Evolutionary conservation across 2,329 filamentous ascomycete genomes (phyloP).

Genomic region (Calonectria hongkongensis): DNA sequence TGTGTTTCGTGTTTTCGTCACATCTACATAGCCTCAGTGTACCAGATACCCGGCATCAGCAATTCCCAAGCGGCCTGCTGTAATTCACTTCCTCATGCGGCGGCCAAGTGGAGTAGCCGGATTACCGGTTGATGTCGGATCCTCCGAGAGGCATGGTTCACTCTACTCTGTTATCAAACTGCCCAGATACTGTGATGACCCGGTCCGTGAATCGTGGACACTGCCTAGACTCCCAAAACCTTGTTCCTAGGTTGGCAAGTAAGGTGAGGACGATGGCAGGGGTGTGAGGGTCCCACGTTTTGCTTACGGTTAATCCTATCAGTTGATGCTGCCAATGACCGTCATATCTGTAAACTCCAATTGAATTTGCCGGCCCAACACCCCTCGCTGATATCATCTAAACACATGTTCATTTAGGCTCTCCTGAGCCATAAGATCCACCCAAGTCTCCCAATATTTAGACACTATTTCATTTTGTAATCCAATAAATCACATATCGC

Average conservation of each 20-base stretch:
- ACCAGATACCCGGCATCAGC: background rate
- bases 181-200: background rate
- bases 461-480: background rate
- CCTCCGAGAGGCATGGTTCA: background rate
- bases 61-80: background rate
- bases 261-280: background rate
- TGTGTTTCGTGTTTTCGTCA: background rate
- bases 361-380: background rate
- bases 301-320: background rate
- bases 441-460: background rate
- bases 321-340: background rate
- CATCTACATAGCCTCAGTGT: background rate
- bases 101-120: background rate
- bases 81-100: background rate
- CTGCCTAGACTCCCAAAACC: background rate
- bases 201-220: background rate
- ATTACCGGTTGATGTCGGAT: background rate
- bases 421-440: background rate
- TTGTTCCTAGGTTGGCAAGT: background rate
- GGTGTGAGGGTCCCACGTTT: background rate
- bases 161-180: background rate
- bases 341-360: too few species aligned
- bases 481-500: conserved; percentile 6
- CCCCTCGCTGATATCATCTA: background rate
- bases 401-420: background rate